Evolutionary conservation across 2,329 filamentous ascomycete species (phyloP).

Genomic region (Pseudomassariella vexata): DNA sequence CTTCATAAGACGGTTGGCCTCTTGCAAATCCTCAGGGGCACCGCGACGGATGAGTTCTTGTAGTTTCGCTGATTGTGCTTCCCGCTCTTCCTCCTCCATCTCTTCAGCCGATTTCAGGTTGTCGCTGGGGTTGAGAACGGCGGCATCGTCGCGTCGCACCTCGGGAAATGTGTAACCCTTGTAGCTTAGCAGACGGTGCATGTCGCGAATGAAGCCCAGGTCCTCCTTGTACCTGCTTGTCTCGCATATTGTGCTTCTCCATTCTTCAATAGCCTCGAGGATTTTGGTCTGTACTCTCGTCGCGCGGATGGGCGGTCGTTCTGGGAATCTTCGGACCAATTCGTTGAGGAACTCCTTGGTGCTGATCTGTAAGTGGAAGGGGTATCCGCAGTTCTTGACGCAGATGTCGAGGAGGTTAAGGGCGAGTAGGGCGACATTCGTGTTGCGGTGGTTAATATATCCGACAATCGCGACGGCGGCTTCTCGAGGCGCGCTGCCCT

Average conservation of each 20-base stretch:
- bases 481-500: constrained; percentile 91
- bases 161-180: constrained; percentile 97
- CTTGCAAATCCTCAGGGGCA: constrained; percentile 86
- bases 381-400: constrained; percentile 99
- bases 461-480: constrained; percentile 88
- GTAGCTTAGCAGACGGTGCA: constrained; percentile 92
- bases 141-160: constrained; percentile 86
- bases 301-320: constrained; percentile 80
- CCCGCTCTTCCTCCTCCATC: constrained; percentile 95
- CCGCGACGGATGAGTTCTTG: constrained; percentile 94
- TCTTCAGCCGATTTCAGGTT: constrained; percentile 95
- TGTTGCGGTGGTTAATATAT: constrained; percentile 94
- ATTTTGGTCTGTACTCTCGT: constrained; percentile 88
- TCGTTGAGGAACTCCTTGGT: constrained; percentile 99
- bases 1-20: constrained; percentile 98
- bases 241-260: constrained; percentile 96
- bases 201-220: constrained; percentile 90
- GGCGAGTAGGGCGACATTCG: constrained; percentile 87
- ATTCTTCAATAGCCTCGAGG: constrained; percentile 95
- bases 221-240: constrained; percentile 98
- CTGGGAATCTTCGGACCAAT: constrained; percentile 90
- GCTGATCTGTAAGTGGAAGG: constrained; percentile 96
- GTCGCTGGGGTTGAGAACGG: constrained; percentile 95
- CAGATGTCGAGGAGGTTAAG: constrained; percentile 94
- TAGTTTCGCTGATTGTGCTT: constrained; percentile 94